phyloP scores from a whole-genome alignment of 2,329 filamentous ascomycete species.

The Massarina eburnea region DNA sequence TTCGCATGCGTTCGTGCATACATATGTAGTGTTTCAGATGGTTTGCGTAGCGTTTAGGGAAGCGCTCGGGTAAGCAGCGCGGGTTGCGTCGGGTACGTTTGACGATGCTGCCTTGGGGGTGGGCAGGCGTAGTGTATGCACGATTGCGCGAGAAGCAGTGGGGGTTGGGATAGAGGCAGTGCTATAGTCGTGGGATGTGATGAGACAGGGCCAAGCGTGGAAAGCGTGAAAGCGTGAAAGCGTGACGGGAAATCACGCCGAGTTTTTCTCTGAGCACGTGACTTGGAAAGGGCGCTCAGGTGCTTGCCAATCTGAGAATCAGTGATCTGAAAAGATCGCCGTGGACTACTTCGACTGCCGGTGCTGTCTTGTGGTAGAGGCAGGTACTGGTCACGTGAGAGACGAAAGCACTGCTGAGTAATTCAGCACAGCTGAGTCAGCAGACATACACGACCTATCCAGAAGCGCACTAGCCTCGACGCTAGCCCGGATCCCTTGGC shows the following conservation, averaged over 20 bases:
- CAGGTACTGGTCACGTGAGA: too few species aligned
- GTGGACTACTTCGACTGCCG: too few species aligned
- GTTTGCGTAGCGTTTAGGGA: neutral
- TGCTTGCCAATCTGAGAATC: too few species aligned
- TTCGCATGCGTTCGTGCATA: neutral
- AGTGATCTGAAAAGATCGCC: too few species aligned
- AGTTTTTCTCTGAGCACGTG: too few species aligned
- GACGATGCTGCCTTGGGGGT: neutral
- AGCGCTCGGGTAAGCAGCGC: neutral
- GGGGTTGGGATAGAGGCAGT: neutral
- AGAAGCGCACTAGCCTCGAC: neutral
- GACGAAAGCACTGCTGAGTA: too few species aligned
- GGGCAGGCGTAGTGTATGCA: neutral
- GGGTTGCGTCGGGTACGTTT: neutral
- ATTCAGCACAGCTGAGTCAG: too few species aligned
- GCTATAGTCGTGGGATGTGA: neutral
- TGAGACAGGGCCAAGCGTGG: too few species aligned
- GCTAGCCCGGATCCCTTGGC: neutral
- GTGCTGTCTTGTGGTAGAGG: too few species aligned
- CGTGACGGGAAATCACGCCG: too few species aligned
- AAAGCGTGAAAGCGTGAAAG: too few species aligned
- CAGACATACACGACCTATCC: neutral
- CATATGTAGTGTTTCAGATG: neutral
- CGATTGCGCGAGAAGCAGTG: neutral
- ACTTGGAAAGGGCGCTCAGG: too few species aligned